Conservation (phyloP, 2,329 filamentous ascomycete species). For the Septoria petroselini region DNA sequence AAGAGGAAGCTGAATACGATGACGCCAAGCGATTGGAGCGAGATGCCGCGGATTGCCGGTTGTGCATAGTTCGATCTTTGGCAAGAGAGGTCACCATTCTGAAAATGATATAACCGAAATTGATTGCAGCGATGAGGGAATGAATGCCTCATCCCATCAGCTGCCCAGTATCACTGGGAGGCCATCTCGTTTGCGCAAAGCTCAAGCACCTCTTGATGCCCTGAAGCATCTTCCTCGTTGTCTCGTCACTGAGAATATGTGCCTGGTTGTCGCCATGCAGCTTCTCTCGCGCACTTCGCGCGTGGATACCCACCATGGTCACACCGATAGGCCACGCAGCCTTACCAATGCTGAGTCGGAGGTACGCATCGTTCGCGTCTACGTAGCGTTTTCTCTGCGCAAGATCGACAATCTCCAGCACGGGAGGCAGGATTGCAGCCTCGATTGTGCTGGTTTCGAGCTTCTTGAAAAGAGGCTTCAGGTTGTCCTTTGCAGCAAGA, state of each 20-base stretch:
- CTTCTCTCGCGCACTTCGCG: slow-evolving; percentile 92
- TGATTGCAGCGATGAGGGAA: too few species aligned
- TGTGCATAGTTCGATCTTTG: too few species aligned
- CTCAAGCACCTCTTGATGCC: slow-evolving; percentile 96
- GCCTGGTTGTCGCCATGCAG: slow-evolving; percentile 72
- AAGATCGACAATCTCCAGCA: slow-evolving; percentile 87
- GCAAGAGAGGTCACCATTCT: too few species aligned
- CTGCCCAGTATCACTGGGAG: slow-evolving; percentile 85
- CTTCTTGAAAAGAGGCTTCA: slow-evolving; percentile 84
- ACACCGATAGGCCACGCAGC: slow-evolving; percentile 95
- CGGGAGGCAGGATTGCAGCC: slow-evolving; percentile 67
- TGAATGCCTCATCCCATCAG: slow-evolving; percentile 72
- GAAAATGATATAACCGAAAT: too few species aligned
- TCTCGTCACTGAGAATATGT: slow-evolving; percentile 96
- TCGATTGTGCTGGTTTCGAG: slow-evolving; percentile 80
- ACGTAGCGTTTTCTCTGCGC: slow-evolving; percentile 91
- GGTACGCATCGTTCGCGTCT: slow-evolving; percentile 92
- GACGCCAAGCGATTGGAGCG: not conserved
- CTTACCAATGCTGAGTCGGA: slow-evolving; percentile 74
- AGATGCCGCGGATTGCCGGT: not conserved
- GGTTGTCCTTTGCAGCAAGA: slow-evolving; percentile 80
- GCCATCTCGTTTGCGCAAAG: slow-evolving; percentile 96
- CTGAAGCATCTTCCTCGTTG: slow-evolving; percentile 91
- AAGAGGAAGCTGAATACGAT: slow-evolving; percentile 13
- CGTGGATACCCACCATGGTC: slow-evolving; percentile 99